Base-by-base conservation (phyloP, 2,329 filamentous ascomycete genomes). In the Curvularia spicifera region DNA sequence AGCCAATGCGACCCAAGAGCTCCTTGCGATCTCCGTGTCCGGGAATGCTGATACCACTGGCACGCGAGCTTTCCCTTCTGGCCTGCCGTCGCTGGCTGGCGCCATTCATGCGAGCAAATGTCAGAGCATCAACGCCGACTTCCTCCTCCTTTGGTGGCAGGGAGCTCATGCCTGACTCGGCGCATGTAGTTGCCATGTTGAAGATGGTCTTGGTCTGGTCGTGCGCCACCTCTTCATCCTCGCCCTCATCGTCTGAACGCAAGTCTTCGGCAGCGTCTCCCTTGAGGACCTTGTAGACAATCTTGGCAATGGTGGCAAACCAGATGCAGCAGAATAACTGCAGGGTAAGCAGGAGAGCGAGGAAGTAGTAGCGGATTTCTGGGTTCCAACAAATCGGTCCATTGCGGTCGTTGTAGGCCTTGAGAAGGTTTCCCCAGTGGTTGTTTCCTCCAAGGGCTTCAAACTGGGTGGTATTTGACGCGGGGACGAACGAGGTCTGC, bases 281-380 rank as follows among this genome's bases (percentile, higher is more conserved):
- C 50, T 84, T 85, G 35, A 98, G 74, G 5, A 98, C 93, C 60
- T 89, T 88, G 61, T 90, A 83, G 22, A 93, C 93, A 2, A 99
- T 91, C 56, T 88, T 87, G 39, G 93, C 78, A 66, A 98, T 97
- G 87, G 97, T 90, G 61, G 82, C 84, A 72, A 98, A 96, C 95
- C 95, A 98, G 61, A 91, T 83, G 35, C 96, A 80, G 31, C 91
- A 93, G 52, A 99, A 84, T 22, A 83, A 81, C 77, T 98, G 93
- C 22, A 99, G 83, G 37, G 89, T 84, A 12, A 96, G 81, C 2
- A 99, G 86, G 39, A 91, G 84, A 9, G 84, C 82, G 15, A 98
- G 81, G 80, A 98, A 98, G 12, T 83, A 82, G 84, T 86, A 90
- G 69, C 89, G 88, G 69, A 97, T 86, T 10, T 82, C 84, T 22